phyloP scores from a whole-genome alignment of 371 early-diverging fungal genomes.

The Syncephalastrum racemosum region DNA sequence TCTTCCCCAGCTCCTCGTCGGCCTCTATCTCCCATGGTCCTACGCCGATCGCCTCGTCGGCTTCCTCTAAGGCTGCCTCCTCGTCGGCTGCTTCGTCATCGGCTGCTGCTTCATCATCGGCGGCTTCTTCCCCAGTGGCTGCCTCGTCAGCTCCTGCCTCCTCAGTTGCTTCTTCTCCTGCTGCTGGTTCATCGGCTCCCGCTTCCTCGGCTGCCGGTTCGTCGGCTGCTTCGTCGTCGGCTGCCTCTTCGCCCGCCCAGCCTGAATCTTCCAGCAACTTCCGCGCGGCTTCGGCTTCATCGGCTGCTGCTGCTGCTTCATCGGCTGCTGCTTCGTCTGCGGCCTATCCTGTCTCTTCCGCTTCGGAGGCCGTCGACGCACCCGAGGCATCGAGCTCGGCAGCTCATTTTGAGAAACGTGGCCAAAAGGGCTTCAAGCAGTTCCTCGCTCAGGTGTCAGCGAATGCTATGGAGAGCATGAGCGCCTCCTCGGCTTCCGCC shows the following conservation, averaged over 20 bases:
- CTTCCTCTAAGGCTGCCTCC: not conserved
- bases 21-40: not conserved
- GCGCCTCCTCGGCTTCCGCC: not conserved
- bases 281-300: slow-evolving; percentile 1
- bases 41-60: not conserved
- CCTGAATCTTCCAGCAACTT: too few species aligned
- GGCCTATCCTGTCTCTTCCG: too few species aligned
- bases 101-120: not conserved
- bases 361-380: too few species aligned
- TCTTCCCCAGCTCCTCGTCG: slow-evolving; percentile 6
- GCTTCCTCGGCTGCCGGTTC: slow-evolving; percentile 7
- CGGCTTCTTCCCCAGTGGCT: slow-evolving; percentile 5
- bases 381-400: too few species aligned
- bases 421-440: too few species aligned
- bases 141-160: not conserved
- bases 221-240: slow-evolving; percentile 4
- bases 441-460: too few species aligned
- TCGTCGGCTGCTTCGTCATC: slow-evolving; percentile 1
- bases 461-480: too few species aligned
- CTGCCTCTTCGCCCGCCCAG: too few species aligned
- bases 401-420: too few species aligned
- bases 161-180: not conserved
- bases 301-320: slow-evolving; percentile 9
- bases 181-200: too few species aligned
- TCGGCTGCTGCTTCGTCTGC: slow-evolving; percentile 2